Evolutionary conservation across 768 basidiomycete species (phyloP), one percentile per base, ranked within the genome.

Genomic region (Jaapia argillacea): DNA sequence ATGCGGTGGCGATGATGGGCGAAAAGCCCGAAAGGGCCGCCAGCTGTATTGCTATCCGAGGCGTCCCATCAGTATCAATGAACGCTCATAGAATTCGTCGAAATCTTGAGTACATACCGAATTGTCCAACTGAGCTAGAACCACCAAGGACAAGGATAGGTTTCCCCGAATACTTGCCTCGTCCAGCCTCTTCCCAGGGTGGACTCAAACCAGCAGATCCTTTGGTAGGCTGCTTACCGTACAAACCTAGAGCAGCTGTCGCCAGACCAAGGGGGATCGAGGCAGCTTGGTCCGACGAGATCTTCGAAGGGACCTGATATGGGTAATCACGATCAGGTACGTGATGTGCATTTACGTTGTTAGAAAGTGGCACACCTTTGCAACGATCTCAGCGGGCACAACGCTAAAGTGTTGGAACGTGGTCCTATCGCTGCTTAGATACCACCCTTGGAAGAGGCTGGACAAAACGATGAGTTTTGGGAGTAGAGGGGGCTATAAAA

Each of bases 201-300:
- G 55, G 43, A 6, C 46, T 47, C 18, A 64, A 51, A 1, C 48
- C 57, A 0, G 52, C 38, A 4, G 62, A 61, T 20, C 36, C 42
- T 3, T 7, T 4, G 6, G 10, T 21, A 26, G 18, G 16, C 16
- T 20, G 18, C 21, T 39, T 50, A 36, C 1, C 53, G 57, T 64
- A 71, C 6, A 71, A 51, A 0, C 61, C 66, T 2, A 62, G 25
- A 3, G 55, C 60, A 0, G 67, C 68, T 1, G 65, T 61, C 2
- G 56, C 51, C 10, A 68, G 43, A 0, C 47, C 61, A 10, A 63
- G 47, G 1, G 69, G 66, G 13, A 71, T 46, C 5, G 67, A 58
- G 0, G 67, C 54, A 0, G 65, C 70, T 25, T 65, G 49, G 4
- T 68, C 67, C 41, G 61, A 60, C 0, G 58, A 56, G 6, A 69